A percentile compares a stretch with the other conserved stretches of the same genome.
Evolutionary conservation across 768 basidiomycete genomes (phyloP).

Genomic region (Tylopilus sp.): DNA sequence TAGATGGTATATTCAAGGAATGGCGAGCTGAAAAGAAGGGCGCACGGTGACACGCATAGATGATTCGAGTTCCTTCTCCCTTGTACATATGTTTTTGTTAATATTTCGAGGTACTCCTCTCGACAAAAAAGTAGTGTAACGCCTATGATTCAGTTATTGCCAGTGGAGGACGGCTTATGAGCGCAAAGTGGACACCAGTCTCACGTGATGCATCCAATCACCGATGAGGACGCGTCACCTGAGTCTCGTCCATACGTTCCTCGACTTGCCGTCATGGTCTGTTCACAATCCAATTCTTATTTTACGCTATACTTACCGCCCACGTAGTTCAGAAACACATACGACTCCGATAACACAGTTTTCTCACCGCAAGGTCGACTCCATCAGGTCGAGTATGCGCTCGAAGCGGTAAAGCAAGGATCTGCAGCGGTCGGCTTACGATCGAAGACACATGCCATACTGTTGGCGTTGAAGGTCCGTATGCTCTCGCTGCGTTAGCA

Average conservation of each 20-base stretch:
- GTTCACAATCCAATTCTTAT: constrained; percentile 6
- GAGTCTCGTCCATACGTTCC: constrained; percentile 8
- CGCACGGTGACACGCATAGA: constrained; percentile 35
- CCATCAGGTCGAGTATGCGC: constrained; percentile 97
- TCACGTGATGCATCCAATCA: constrained; percentile 24
- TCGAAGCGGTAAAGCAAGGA: constrained; percentile 99
- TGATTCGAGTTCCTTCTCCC: neutral
- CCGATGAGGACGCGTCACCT: constrained; percentile 35
- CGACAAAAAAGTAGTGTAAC: too few species aligned
- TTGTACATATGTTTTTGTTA: constrained; percentile 4
- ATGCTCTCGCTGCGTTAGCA: neutral
- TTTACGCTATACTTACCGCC: constrained; percentile 3
- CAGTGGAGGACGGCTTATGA: too few species aligned
- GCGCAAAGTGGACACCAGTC: too few species aligned
- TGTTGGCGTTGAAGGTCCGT: constrained; percentile 88
- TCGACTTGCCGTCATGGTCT: constrained; percentile 28
- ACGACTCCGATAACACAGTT: constrained; percentile 98
- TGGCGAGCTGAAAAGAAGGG: constrained; percentile 85
- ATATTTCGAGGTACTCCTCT: neutral
- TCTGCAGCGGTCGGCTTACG: constrained; percentile 97
- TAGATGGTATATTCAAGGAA: constrained; percentile 95
- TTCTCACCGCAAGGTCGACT: constrained; percentile 95
- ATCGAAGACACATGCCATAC: constrained; percentile 90
- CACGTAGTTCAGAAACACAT: constrained; percentile 85
- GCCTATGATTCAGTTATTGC: too few species aligned